Conservation (phyloP, 148 eudicot genomes). For the Amaranthus palmeri region DNA sequence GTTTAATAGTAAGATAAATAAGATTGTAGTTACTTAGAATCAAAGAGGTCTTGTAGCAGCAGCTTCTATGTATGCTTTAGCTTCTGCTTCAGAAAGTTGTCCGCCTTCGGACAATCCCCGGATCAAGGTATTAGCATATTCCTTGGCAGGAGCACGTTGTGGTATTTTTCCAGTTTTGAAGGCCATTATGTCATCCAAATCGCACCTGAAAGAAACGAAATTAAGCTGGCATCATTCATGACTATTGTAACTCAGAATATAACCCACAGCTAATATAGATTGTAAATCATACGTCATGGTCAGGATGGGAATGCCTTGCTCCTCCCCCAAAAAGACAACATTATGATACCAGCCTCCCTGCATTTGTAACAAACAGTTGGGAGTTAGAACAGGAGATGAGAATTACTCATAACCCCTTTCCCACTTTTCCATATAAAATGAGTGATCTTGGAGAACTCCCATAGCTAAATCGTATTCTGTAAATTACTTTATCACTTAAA, state of each 20-base stretch:
- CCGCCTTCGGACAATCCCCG: constrained; percentile 66
- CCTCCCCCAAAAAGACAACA: constrained; percentile 67
- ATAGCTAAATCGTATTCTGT: not conserved
- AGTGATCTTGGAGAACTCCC: not conserved
- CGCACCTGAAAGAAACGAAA: constrained; percentile 48
- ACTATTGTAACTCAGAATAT: not conserved
- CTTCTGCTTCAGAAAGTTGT: constrained; percentile 69
- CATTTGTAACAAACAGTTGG: constrained; percentile 19
- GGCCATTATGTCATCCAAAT: constrained; percentile 42
- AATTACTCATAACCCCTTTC: not conserved
- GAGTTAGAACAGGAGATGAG: not conserved
- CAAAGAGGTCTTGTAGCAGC: constrained; percentile 60
- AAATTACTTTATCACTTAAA: not conserved
- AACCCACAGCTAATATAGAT: not conserved
- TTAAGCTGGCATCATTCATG: not conserved
- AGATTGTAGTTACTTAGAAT: constrained; percentile 7
- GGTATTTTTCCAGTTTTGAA: constrained; percentile 62
- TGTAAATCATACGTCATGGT: constrained; percentile 79
- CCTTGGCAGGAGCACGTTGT: constrained; percentile 43
- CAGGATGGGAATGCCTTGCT: constrained; percentile 68
- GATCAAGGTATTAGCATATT: constrained; percentile 59
- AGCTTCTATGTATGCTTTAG: constrained; percentile 59
- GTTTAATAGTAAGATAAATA: not conserved
- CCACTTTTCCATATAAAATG: too few relatives aligned
- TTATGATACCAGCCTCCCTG: constrained; percentile 92